Evolutionary conservation across 129 eudicot species (phyloP).

Genomic region (Kitagawia praeruptora): DNA sequence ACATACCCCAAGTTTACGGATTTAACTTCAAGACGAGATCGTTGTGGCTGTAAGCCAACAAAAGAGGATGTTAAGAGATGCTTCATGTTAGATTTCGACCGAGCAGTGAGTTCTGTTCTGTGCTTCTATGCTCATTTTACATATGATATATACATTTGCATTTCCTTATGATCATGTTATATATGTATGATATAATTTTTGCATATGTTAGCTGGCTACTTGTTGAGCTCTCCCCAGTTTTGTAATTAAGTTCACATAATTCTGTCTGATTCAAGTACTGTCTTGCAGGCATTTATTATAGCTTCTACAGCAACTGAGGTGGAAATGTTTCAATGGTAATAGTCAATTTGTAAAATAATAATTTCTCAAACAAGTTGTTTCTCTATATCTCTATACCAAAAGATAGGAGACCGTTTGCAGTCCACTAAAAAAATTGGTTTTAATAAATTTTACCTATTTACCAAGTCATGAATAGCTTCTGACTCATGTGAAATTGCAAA

Average conservation of each 20-base stretch:
- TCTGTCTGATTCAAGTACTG: background rate
- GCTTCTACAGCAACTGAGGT: slow-evolving; percentile 29
- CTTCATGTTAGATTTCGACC: slow-evolving; percentile 76
- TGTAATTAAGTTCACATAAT: background rate
- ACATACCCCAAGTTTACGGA: slow-evolving; percentile 91
- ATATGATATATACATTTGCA: background rate
- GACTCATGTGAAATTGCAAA: background rate
- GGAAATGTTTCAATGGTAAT: slow-evolving; percentile 32
- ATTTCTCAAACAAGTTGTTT: background rate
- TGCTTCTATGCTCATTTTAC: no score
- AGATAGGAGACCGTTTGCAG: background rate
- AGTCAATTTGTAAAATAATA: background rate
- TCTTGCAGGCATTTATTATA: slow-evolving; percentile 33
- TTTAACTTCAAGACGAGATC: slow-evolving; percentile 91
- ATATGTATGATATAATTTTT: background rate
- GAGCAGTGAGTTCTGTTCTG: slow-evolving; percentile 56
- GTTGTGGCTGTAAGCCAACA: slow-evolving; percentile 97
- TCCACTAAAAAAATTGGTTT: background rate
- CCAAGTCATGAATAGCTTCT: background rate
- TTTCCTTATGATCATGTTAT: background rate
- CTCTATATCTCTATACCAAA: background rate
- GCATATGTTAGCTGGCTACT: background rate
- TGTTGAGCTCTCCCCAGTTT: background rate
- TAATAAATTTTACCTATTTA: background rate
- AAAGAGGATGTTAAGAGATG: slow-evolving; percentile 67